Conservation (phyloP, 306 rosid genomes). For the Dryas octopetala region DNA sequence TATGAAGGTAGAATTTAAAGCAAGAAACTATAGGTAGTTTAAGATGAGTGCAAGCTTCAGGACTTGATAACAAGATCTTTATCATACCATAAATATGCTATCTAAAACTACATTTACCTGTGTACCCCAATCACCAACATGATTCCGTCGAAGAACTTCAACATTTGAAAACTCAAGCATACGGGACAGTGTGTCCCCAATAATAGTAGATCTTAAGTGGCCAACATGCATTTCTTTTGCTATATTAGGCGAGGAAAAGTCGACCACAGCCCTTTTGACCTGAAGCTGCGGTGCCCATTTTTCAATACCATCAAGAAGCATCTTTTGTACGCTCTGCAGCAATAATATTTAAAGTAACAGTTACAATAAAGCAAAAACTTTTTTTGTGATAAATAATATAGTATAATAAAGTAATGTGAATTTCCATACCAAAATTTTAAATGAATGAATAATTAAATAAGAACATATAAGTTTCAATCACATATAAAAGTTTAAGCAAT, state of each 20-base stretch:
- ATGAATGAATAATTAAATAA: no score
- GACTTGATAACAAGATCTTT: no score
- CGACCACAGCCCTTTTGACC: slow-evolving; percentile 72
- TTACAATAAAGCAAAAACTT: not conserved
- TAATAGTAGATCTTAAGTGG: slow-evolving; percentile 91
- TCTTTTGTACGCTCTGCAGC: slow-evolving; percentile 63
- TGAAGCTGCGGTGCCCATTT: slow-evolving; percentile 77
- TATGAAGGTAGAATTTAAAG: not conserved
- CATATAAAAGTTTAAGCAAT: slow-evolving; percentile 9
- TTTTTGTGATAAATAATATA: no score
- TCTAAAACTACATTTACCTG: no score
- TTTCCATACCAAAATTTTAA: no score
- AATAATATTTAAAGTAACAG: slow-evolving; percentile 24
- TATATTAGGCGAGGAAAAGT: slow-evolving; percentile 92
- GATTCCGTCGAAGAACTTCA: slow-evolving; percentile 72
- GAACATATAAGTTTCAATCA: not conserved
- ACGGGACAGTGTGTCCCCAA: slow-evolving; percentile 86
- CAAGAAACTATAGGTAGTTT: not conserved
- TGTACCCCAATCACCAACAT: no score
- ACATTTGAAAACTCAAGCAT: slow-evolving; percentile 51
- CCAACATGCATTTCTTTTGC: slow-evolving; percentile 99
- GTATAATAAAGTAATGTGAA: no score
- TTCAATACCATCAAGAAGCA: slow-evolving; percentile 78
- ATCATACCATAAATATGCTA: no score
- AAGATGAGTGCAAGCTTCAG: no score